Percentiles rank a stretch among this genome's conserved stretches.
Evolutionary conservation across 768 basidiomycete species (phyloP).

Genomic region (Pleurotus platypus): DNA sequence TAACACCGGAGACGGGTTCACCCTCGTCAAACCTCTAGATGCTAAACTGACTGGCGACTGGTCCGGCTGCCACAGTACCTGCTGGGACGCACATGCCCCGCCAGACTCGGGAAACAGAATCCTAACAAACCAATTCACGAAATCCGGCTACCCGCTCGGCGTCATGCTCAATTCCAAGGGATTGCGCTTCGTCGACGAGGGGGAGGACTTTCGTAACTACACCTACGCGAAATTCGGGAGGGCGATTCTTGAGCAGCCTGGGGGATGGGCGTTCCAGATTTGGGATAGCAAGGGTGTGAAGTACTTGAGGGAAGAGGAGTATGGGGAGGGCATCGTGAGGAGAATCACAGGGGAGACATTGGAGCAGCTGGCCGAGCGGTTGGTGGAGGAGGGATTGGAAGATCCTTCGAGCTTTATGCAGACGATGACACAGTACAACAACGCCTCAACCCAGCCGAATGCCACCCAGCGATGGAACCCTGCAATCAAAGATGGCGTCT

Average conservation of each 20-base stretch:
- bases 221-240: constrained; percentile 70
- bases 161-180: constrained; percentile 64
- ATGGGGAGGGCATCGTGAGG: constrained; percentile 57
- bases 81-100: constrained; percentile 65
- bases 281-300: constrained; percentile 47
- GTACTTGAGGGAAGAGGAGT: constrained; percentile 60
- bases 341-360: constrained; percentile 45
- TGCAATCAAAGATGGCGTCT: constrained; percentile 57
- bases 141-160: constrained; percentile 70
- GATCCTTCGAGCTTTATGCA: constrained; percentile 36
- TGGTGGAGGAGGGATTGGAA: constrained; percentile 42
- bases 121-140: constrained; percentile 68
- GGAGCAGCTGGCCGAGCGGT: constrained; percentile 45
- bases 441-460: constrained; percentile 35
- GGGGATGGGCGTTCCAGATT: constrained; percentile 60
- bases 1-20: constrained; percentile 64
- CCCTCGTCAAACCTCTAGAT: constrained; percentile 45
- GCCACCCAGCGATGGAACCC: constrained; percentile 55
- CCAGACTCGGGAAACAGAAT: constrained; percentile 47
- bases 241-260: constrained; percentile 55
- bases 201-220: constrained; percentile 68
- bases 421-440: constrained; percentile 50
- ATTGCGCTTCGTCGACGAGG: constrained; percentile 66
- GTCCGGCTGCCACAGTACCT: constrained; percentile 67
- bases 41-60: constrained; percentile 64